These are phyloP conservation scores for Hypoxylon fuscum DNA, from an alignment of 495 filamentous ascomycete species.

Conservation along the genomic window DNA sequence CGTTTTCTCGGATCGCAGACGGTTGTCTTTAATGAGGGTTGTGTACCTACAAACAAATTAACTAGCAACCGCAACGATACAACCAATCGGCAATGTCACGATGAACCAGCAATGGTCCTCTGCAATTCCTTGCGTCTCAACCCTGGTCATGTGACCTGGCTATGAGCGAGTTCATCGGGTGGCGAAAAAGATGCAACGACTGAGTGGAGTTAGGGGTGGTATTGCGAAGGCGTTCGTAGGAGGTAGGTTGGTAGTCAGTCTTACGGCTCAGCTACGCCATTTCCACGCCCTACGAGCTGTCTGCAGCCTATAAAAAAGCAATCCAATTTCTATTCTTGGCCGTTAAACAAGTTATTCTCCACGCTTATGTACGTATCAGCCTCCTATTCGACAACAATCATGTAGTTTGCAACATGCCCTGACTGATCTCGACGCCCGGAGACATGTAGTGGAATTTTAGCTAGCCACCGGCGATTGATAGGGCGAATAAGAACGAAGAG, in stretches of 20 bases:
- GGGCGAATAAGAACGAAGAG: conserved; percentile 12
- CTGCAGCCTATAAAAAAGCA: conserved; percentile 2
- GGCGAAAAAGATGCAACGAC: background rate
- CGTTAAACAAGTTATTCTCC: conserved; percentile 14
- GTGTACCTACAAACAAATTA: background rate
- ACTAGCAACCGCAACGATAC: background rate
- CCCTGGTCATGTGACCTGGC: conserved; percentile 33
- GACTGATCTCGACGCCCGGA: conserved; percentile 6
- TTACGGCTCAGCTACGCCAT: background rate
- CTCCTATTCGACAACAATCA: conserved; percentile 5
- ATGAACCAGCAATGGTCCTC: conserved; percentile 1
- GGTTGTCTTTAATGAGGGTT: conserved; percentile 13
- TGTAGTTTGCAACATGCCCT: conserved; percentile 12
- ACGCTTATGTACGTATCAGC: conserved; percentile 20
- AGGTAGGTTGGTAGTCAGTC: no score
- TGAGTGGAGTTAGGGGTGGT: background rate
- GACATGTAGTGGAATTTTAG: conserved; percentile 11
- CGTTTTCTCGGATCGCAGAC: conserved; percentile 3
- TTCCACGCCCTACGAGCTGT: background rate
- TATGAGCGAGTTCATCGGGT: background rate
- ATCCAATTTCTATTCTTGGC: conserved; percentile 9
- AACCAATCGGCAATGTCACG: conserved; percentile 26
- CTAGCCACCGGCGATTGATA: conserved; percentile 11
- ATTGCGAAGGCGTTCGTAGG: conserved; percentile 2
- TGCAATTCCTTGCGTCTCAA: conserved; percentile 18